Conservation (phyloP, 2,329 filamentous ascomycete genomes). For the Beauveria brongniartii region DNA sequence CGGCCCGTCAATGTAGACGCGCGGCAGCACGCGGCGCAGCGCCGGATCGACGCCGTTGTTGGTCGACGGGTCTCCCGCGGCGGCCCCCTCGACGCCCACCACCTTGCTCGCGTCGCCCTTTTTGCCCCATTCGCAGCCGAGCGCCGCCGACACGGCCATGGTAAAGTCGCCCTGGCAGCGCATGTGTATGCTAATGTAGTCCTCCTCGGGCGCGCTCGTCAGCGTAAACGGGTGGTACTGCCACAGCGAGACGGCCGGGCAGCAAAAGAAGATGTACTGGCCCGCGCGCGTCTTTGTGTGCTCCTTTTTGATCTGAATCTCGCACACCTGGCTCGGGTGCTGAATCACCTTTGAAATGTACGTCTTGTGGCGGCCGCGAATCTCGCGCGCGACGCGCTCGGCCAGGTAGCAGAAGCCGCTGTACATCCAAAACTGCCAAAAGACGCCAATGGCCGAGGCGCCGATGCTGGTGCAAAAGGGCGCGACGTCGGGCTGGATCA, state of each 20-base stretch:
- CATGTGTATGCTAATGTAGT: constrained; percentile 83
- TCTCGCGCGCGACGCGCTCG: constrained; percentile 71
- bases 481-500: constrained; percentile 78
- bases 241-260: constrained; percentile 77
- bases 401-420: constrained; percentile 71
- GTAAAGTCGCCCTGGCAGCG: constrained; percentile 80
- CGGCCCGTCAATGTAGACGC: constrained; percentile 76
- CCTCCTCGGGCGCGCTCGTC: constrained; percentile 80
- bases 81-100: constrained; percentile 50
- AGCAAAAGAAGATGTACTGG: constrained; percentile 85
- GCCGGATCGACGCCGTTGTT: constrained; percentile 55
- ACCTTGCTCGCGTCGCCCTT: constrained; percentile 49
- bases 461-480: constrained; percentile 68
- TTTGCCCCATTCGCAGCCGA: constrained; percentile 67
- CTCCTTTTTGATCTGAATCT: constrained; percentile 90
- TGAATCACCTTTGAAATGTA: constrained; percentile 85
- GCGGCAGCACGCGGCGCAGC: constrained; percentile 64
- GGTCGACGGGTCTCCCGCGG: constrained; percentile 26
- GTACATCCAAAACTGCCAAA: constrained; percentile 88
- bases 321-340: constrained; percentile 80
- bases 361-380: constrained; percentile 74
- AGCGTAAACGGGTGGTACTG: constrained; percentile 85
- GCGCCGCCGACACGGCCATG: constrained; percentile 55
- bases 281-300: constrained; percentile 73
- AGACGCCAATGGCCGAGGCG: constrained; percentile 61